Evolutionary conservation across 2,329 filamentous ascomycete species (phyloP), one percentile per base, ranked within the genome.

Genomic region (Fusarium protoensiforme): DNA sequence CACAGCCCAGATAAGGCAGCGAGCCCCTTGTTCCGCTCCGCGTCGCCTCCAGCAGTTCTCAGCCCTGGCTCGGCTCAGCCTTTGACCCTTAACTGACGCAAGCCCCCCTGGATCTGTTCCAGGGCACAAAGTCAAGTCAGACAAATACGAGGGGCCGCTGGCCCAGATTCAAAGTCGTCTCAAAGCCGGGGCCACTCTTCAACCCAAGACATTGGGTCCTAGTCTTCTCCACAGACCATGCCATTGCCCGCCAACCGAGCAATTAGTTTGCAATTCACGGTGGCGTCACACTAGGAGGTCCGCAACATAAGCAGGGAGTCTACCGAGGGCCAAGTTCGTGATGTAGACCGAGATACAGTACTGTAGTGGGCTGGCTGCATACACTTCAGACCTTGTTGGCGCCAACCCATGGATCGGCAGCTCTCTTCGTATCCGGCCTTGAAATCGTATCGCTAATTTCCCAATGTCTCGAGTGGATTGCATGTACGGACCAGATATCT

Each of bases 61-160:
- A 43, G 43, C 46, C 57, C 29, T 56, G 53, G 20, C 46, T 48
- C 56, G 53, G 18, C 46, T 61, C 38, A 38, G 22, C 22, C 36
- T 22, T 71, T 33, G 31, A 53, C 31, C 20, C 46, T 35, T 35
- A 61, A n/a, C 51, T 29, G 33, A 41, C 58, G 38, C 35, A 69
- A 46, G 33, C 43, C 58, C 66, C 53, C 66, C 65, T 48, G 41
- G n/a, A n/a, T n/a, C 27, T 33, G 51, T 61, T 16, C 61, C 70
- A 73, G 69, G 66, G 38, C 58, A 31, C 46, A 51, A 61, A 57
- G 39, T 57, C 61, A 62, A 57, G 53, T 53, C 61, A 62, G 61
- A 46, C 41, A 70, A 61, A 72, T 72, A 72, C 70, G 70, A 72
- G 70, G 61, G 53, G 66, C 72, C 56, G 61, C 59, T 72, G 70